Percentiles rank a stretch among this genome's conserved stretches.
Evolutionary conservation across 805 yeast genomes (phyloP).

Genomic region (Debaryomyces castellii): DNA sequence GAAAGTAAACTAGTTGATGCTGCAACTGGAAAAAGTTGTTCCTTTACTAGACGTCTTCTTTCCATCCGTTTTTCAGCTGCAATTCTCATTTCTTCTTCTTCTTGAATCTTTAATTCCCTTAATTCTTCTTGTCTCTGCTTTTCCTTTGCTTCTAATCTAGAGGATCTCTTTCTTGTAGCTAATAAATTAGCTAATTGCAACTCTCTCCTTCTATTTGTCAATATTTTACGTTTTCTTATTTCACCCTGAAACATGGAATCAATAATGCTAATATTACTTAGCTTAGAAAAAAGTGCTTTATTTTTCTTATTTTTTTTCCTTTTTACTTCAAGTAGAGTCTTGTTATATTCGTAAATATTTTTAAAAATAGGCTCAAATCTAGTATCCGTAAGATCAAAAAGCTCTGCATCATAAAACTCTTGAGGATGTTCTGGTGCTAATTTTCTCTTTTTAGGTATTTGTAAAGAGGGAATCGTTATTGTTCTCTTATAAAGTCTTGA

Average conservation of each 20-base stretch:
- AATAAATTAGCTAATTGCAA: constrained; percentile 61
- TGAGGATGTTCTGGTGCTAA: constrained; percentile 34
- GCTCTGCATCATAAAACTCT: constrained; percentile 18
- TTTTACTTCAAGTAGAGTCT: constrained; percentile 18
- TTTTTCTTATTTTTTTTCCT: constrained; percentile 26
- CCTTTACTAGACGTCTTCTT: constrained; percentile 37
- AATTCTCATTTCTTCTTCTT: constrained; percentile 42
- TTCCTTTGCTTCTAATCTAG: constrained; percentile 68
- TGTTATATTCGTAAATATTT: constrained; percentile 29
- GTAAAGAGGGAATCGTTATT: constrained; percentile 21
- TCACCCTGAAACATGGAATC: constrained; percentile 39
- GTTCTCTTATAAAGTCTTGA: constrained; percentile 49
- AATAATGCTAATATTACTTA: constrained; percentile 13
- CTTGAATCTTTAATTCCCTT: constrained; percentile 43
- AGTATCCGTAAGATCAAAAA: constrained; percentile 30
- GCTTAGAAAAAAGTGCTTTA: constrained; percentile 17
- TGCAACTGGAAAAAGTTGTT: constrained; percentile 18
- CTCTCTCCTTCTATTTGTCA: constrained; percentile 58
- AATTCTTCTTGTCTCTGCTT: constrained; percentile 53
- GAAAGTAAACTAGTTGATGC: constrained; percentile 20
- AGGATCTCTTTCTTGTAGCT: constrained; percentile 70
- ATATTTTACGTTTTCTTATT: constrained; percentile 51
- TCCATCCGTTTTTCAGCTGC: constrained; percentile 45
- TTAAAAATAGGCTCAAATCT: constrained; percentile 30
- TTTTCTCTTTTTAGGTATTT: constrained; percentile 36